phyloP scores from a whole-genome alignment of 768 basidiomycete genomes.

The Mycena epipterygia region DNA sequence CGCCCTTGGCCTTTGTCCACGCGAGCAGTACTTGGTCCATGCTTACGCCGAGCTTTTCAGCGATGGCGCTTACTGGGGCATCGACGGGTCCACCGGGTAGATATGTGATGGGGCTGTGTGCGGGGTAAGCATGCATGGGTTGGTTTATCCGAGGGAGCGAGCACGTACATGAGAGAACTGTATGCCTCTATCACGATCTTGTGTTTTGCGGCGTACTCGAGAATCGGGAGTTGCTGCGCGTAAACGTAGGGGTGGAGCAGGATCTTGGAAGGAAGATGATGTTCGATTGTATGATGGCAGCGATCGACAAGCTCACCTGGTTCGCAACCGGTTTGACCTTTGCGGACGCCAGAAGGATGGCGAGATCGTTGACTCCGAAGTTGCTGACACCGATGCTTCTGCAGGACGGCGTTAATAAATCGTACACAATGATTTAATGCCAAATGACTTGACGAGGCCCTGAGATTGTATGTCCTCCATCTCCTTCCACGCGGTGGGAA shows the following conservation, averaged over 20 bases:
- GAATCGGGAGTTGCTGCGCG: conserved; percentile 61
- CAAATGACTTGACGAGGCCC: background rate
- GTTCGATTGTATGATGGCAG: too few species aligned
- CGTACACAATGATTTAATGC: too few species aligned
- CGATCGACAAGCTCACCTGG: conserved; percentile 60
- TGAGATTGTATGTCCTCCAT: too few species aligned
- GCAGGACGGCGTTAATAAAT: too few species aligned
- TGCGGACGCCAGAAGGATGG: conserved; percentile 63
- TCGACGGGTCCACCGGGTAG: conserved; percentile 76
- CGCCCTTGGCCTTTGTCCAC: conserved; percentile 80
- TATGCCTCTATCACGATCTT: conserved; percentile 82
- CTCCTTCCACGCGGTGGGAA: too few species aligned
- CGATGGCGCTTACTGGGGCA: conserved; percentile 67
- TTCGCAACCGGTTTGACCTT: conserved; percentile 77
- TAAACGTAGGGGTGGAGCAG: conserved; percentile 80
- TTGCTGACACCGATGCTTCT: too few species aligned
- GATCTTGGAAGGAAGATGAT: conserved; percentile 57
- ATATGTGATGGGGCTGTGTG: conserved; percentile 68
- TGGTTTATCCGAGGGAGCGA: background rate
- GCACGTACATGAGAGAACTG: conserved; percentile 70
- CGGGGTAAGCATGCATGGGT: background rate
- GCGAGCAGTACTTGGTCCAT: conserved; percentile 79
- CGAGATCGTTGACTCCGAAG: too few species aligned
- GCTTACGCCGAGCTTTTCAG: conserved; percentile 62
- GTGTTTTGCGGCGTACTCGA: conserved; percentile 70